Evolutionary conservation across 768 basidiomycete species (phyloP).

Genomic region (Kwoniella newhampshirensis): DNA sequence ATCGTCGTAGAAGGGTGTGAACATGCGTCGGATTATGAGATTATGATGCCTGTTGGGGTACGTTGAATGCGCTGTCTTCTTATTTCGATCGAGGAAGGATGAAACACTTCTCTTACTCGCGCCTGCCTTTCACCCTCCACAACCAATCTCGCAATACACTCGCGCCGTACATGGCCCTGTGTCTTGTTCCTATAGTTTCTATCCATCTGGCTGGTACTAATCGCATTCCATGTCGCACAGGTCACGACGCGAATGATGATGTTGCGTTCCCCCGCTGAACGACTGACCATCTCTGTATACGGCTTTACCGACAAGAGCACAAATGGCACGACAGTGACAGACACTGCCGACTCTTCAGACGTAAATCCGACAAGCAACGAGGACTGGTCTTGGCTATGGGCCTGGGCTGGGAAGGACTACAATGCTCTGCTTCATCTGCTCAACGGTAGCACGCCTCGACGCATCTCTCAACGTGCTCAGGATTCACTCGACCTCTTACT

Average conservation of each 20-base stretch:
- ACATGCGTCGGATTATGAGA: conserved; percentile 27
- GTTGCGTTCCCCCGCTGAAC: conserved; percentile 25
- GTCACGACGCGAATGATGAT: conserved; percentile 37
- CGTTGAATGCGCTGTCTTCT: conserved; percentile 1
- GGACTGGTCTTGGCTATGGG: conserved; percentile 25
- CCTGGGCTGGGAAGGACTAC: conserved; percentile 23
- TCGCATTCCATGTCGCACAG: too few species aligned
- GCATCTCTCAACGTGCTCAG: conserved; percentile 12
- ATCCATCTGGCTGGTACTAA: too few species aligned
- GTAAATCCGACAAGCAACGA: not conserved
- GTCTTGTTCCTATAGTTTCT: too few species aligned
- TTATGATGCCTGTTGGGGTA: conserved; percentile 41
- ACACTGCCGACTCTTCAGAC: not conserved
- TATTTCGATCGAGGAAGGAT: not conserved
- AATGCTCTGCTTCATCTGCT: conserved; percentile 17
- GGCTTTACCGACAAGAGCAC: conserved; percentile 16
- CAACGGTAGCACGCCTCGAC: not conserved
- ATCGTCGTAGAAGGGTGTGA: conserved; percentile 12
- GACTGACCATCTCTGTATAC: conserved; percentile 35
- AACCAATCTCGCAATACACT: too few species aligned
- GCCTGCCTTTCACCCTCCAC: too few species aligned
- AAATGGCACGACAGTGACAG: not conserved
- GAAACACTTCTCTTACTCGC: too few species aligned
- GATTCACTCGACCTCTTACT: conserved; percentile 25
- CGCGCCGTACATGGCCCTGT: too few species aligned